Evolutionary conservation across 2,329 filamentous ascomycete genomes (phyloP), one percentile per base, ranked within the genome.

Genomic region (Aspergillus sp.): DNA sequence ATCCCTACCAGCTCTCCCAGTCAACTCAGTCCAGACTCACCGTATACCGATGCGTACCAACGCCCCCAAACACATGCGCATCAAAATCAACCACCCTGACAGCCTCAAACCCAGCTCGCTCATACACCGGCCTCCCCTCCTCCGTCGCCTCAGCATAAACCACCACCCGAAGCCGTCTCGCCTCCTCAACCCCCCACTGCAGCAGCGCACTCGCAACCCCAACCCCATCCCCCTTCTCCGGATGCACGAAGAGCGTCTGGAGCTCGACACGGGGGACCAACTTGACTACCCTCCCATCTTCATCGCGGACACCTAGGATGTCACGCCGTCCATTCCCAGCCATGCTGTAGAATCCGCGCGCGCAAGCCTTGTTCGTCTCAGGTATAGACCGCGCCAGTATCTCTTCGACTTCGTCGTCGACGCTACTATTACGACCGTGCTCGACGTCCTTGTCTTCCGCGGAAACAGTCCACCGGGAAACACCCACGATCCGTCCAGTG

Each of bases 41-140:
- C 6, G 53, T 50, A 44, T 43, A 50, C 47, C n/a, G 15, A n/a
- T 42, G 47, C 53, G 3, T 15, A 4, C 44, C 53, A 17, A 12
- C 9, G 1, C 39, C 26, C 15, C 47, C 30, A 44, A 22, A 55
- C 9, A n/a, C n/a, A 4, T n/a, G 22, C 9, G 22, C 32, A 41
- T 34, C 43, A 32, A 41, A 51, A 12, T 45, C 13, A 7, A 26
- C 47, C 8, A 5, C 13, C 54, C 12, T 47, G 3, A 56, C 20
- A 13, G 11, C 18, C 17, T 48, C 47, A 39, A 61, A 57, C 11
- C 80, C 59, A 15, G 26, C 22, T 17, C n/a, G 26, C 30, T 53
- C 51, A 55, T 61, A 59, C 12, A 59, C 5, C 20, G 47, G 50
- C 47, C 26, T 48, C n/a, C 56, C 59, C 3, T 54, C 53, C 15